Percentiles rank a stretch among this genome's conserved stretches.
These are phyloP conservation scores for Bryoerythrophyllum caledonicum DNA, from an alignment of 225 moss, liverwort and hornwort species.

Conservation along the genomic window DNA sequence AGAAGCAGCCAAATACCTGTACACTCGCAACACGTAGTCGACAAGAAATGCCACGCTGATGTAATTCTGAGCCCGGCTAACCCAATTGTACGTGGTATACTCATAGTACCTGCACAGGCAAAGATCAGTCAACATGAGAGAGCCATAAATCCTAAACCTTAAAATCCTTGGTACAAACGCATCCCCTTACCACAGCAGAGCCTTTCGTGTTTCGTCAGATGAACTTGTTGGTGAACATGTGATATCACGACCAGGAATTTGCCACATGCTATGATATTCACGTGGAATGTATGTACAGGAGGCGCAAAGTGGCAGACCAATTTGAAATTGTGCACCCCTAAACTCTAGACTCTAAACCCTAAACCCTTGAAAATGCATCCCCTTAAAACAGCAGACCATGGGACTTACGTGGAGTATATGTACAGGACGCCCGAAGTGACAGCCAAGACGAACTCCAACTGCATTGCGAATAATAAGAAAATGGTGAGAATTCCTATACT, in stretches of 20 bases:
- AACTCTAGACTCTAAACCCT: no score
- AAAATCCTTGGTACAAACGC: background rate
- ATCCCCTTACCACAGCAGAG: background rate
- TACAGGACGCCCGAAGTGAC: conserved; percentile 48
- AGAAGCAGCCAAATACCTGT: conserved; percentile 56
- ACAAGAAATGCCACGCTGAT: conserved; percentile 71
- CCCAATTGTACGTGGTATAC: conserved; percentile 57
- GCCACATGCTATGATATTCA: no score
- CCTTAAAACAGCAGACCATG: background rate
- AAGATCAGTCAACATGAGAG: background rate
- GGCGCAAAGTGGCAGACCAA: no score
- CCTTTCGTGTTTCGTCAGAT: background rate
- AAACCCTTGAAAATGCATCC: no score
- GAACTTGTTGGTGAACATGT: no score
- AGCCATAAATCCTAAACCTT: background rate
- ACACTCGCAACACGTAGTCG: conserved; percentile 77
- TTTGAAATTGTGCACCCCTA: no score
- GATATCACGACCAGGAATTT: no score
- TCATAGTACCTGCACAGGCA: conserved; percentile 54
- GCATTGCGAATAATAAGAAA: conserved; percentile 25
- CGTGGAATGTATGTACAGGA: no score
- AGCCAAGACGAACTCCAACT: conserved; percentile 51
- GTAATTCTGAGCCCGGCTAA: conserved; percentile 60
- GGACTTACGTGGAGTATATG: conserved; percentile 58
- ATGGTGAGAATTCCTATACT: background rate